Percentiles rank a stretch among this genome's conserved stretches.
Evolutionary conservation across 768 basidiomycete genomes (phyloP).

Genomic region (Krasilnikovozyma curviuscula): DNA sequence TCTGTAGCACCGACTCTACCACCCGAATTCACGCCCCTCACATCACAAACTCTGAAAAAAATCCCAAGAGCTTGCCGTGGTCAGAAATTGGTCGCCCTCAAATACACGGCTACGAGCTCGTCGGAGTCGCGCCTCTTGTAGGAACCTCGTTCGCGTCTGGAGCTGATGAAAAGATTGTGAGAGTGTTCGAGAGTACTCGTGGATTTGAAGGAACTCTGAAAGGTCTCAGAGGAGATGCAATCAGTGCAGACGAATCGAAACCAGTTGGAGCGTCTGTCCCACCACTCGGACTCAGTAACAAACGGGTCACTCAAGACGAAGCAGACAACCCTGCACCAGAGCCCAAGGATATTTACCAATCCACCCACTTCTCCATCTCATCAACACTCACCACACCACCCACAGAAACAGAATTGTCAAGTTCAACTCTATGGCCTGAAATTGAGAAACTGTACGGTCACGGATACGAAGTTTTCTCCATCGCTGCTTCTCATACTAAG

Average conservation of each 20-base stretch:
- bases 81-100: constrained; percentile 75
- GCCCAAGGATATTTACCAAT: constrained; percentile 17
- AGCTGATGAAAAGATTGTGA: constrained; percentile 87
- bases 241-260: constrained; percentile 32
- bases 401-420: constrained; percentile 76
- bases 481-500: constrained; percentile 53
- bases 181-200: constrained; percentile 78
- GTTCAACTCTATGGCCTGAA: constrained; percentile 87
- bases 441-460: constrained; percentile 92
- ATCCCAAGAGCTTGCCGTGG: constrained; percentile 11
- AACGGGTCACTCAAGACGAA: constrained; percentile 36
- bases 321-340: constrained; percentile 1
- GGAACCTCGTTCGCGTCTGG: constrained; percentile 64
- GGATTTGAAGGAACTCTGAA: constrained; percentile 52
- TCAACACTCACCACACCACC: constrained; percentile 29
- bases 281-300: constrained; percentile 84
- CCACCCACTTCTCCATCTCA: constrained; percentile 24
- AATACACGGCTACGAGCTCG: constrained; percentile 86
- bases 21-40: constrained; percentile 66
- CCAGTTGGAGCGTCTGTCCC: constrained; percentile 75
- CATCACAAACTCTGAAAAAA: too few species aligned
- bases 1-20: constrained; percentile 67
- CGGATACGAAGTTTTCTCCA: constrained; percentile 80
- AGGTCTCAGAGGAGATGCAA: constrained; percentile 32
- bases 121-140: constrained; percentile 51